Evolutionary conservation across 768 basidiomycete genomes (phyloP).

Genomic region (Daedaleopsis sinensis): DNA sequence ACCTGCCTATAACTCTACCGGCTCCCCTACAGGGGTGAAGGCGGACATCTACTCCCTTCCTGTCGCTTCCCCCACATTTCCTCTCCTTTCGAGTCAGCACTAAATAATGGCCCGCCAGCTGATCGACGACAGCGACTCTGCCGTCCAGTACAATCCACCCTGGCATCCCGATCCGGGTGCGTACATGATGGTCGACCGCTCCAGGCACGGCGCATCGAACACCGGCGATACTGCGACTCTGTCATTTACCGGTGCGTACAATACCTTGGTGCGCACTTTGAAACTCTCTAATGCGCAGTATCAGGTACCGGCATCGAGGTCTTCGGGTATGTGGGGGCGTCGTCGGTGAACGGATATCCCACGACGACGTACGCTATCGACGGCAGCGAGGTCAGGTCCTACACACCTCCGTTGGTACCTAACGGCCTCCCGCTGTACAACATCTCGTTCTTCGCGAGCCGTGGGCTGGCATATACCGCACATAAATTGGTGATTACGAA

Average conservation of each 20-base stretch:
- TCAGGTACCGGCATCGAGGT: neutral
- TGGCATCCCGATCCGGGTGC: neutral
- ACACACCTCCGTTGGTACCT: neutral
- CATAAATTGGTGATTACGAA: slow-evolving; percentile 11
- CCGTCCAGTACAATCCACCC: neutral
- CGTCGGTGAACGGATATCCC: neutral
- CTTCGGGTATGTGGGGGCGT: neutral
- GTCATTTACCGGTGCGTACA: neutral
- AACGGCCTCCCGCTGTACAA: neutral
- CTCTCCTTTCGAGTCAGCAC: no score
- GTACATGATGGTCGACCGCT: neutral
- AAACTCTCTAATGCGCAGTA: neutral
- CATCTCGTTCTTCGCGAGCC: slow-evolving; percentile 1
- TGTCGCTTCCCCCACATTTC: no score
- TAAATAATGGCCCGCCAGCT: neutral
- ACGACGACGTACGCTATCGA: slow-evolving; percentile 2
- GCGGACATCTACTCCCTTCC: no score
- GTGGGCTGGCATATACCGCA: neutral
- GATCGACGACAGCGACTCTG: neutral
- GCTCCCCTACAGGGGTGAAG: no score
- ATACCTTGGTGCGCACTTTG: neutral
- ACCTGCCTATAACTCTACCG: no score
- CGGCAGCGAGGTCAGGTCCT: neutral
- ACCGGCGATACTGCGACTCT: neutral
- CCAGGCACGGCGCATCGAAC: neutral